Evolutionary conservation across 495 filamentous ascomycete species (phyloP).

Genomic region (Echria macrotheca): DNA sequence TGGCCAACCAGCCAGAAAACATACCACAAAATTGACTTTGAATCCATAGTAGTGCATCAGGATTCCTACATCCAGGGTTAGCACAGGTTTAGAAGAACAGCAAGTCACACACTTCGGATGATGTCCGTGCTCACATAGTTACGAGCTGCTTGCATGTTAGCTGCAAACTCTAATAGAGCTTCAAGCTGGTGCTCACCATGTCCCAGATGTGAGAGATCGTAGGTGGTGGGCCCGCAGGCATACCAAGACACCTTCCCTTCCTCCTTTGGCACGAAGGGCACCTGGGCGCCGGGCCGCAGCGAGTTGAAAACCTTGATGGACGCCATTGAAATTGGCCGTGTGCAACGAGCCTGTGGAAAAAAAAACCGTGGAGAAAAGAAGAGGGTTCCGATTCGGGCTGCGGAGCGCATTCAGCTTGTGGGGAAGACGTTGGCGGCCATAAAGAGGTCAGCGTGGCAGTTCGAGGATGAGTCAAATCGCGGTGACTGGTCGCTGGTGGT

Average conservation of each 20-base stretch:
- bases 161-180: neutral
- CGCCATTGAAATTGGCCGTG: constrained; percentile 33
- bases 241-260: constrained; percentile 79
- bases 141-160: constrained; percentile 48
- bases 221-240: constrained; percentile 87
- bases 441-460: constrained; percentile 25
- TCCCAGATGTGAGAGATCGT: constrained; percentile 84
- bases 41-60: constrained; percentile 81
- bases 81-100: neutral
- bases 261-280: constrained; percentile 71
- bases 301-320: constrained; percentile 70
- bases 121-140: constrained; percentile 97
- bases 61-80: constrained; percentile 45
- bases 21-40: constrained; percentile 81
- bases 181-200: constrained; percentile 41
- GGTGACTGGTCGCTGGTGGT: constrained; percentile 7
- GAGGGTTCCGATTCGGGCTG: constrained; percentile 13
- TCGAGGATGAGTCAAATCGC: constrained; percentile 22
- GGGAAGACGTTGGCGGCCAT: neutral
- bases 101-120: constrained; percentile 63
- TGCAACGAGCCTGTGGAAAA: constrained; percentile 20
- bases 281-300: constrained; percentile 62
- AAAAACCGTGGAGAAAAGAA: constrained; percentile 21
- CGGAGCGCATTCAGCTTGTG: constrained; percentile 20
- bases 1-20: no score